Evolutionary conservation across 768 basidiomycete genomes (phyloP).

Genomic region (Russula dissimulans): DNA sequence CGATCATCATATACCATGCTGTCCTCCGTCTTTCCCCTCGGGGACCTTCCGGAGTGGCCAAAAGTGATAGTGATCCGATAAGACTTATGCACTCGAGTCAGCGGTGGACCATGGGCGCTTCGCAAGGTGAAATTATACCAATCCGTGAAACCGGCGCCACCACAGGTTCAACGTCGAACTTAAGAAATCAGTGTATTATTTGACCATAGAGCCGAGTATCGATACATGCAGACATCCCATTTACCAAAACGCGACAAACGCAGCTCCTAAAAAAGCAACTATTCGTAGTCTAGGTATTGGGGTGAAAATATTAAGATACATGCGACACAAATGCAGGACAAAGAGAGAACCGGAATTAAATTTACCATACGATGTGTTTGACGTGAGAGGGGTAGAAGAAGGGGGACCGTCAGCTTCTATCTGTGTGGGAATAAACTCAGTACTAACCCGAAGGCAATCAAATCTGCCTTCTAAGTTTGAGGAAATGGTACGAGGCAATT

Average conservation of each 20-base stretch:
- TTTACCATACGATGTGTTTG: neutral
- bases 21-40: neutral
- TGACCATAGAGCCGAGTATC: neutral
- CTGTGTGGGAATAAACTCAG: neutral
- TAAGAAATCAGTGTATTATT: neutral
- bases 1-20: no score
- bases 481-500: slow-evolving; percentile 15
- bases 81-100: neutral
- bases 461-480: slow-evolving; percentile 2
- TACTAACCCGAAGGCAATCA: neutral
- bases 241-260: neutral
- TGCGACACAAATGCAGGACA: neutral
- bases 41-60: neutral
- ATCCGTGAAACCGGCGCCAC: neutral
- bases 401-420: neutral
- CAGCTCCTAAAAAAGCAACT: neutral
- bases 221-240: neutral
- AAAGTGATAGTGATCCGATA: neutral
- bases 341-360: neutral
- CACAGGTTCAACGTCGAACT: neutral
- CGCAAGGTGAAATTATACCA: neutral
- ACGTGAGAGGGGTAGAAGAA: neutral
- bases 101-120: neutral
- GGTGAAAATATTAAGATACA: neutral
- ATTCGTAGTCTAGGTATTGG: neutral